phyloP scores from a whole-genome alignment of 257 asterid genomes.

The Ilex asprella region DNA sequence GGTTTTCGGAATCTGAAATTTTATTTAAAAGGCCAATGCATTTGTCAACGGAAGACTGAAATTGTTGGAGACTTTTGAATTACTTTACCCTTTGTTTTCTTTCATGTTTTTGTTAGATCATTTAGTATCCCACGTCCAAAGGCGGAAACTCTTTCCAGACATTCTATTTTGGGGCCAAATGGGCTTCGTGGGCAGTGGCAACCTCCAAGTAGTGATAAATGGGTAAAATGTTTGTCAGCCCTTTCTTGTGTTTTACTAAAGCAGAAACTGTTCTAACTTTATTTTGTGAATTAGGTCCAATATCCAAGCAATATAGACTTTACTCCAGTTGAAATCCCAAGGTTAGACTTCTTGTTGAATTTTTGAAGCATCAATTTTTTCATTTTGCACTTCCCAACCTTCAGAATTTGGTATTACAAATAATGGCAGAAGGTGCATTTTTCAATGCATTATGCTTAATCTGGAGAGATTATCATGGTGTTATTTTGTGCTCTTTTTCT shows the following conservation, averaged over 20 bases:
- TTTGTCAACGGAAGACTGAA: neutral
- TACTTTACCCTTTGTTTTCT: constrained; percentile 11
- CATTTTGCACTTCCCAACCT: too few relatives aligned
- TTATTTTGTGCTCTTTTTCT: constrained; percentile 10
- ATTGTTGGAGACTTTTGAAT: neutral
- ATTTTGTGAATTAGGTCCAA: constrained; percentile 49
- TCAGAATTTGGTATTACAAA: neutral
- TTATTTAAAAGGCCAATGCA: too few relatives aligned
- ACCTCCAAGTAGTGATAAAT: constrained; percentile 64
- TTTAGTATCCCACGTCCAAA: constrained; percentile 58
- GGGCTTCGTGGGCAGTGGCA: constrained; percentile 89
- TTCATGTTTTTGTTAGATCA: constrained; percentile 37
- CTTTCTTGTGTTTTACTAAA: neutral
- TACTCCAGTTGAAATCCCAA: constrained; percentile 47
- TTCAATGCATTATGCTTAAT: neutral
- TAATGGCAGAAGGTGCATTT: too few relatives aligned
- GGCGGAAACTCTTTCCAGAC: constrained; percentile 87
- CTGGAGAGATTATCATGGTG: constrained; percentile 2
- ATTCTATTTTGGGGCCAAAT: constrained; percentile 87
- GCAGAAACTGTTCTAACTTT: constrained; percentile 6
- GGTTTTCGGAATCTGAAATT: too few relatives aligned
- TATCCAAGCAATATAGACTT: constrained; percentile 77
- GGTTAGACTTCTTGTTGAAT: constrained; percentile 34
- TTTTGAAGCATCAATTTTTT: neutral
- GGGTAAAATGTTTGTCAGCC: constrained; percentile 27